A percentile compares a stretch with the other conserved stretches of the same genome.
These are phyloP conservation scores for Chlorella sorokiniana DNA, from an alignment of 139 green algal species.

Conservation along the genomic window DNA sequence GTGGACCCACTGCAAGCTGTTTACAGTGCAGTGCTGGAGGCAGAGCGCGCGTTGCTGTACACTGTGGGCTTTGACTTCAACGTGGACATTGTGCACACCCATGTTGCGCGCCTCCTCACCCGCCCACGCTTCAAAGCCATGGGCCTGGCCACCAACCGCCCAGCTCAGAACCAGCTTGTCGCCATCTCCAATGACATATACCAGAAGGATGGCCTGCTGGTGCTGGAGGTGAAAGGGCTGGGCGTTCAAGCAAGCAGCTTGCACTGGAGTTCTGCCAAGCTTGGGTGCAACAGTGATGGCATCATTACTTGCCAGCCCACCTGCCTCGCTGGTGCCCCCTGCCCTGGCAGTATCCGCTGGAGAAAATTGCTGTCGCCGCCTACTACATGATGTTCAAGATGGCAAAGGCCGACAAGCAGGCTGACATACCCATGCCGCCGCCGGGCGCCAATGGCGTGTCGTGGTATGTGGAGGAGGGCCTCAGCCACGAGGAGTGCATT, in stretches of 20 bases:
- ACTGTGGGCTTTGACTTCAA: constrained; percentile 56
- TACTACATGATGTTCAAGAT: constrained; percentile 42
- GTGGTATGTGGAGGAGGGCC: constrained; percentile 43
- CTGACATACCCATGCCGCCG: constrained; percentile 1
- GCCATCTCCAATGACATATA: constrained; percentile 32
- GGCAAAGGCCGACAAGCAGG: background rate
- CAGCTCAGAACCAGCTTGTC: constrained; percentile 11
- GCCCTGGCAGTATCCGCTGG: background rate
- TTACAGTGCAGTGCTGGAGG: constrained; percentile 32
- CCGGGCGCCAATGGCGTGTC: background rate
- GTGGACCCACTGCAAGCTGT: background rate
- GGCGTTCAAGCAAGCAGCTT: background rate
- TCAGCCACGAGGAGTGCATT: constrained; percentile 4
- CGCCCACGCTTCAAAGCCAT: constrained; percentile 12
- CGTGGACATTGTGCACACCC: constrained; percentile 33
- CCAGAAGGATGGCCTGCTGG: constrained; percentile 27
- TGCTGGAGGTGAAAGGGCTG: constrained; percentile 19
- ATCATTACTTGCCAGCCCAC: background rate
- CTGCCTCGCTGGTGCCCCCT: background rate
- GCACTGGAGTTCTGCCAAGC: too few species aligned
- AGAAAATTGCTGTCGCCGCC: constrained; percentile 30
- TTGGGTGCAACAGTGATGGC: too few species aligned
- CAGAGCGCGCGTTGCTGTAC: constrained; percentile 39
- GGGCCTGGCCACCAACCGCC: background rate
- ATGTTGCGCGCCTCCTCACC: constrained; percentile 16